phyloP scores from a whole-genome alignment of 495 filamentous ascomycete genomes.

The Neurospora sp. region DNA sequence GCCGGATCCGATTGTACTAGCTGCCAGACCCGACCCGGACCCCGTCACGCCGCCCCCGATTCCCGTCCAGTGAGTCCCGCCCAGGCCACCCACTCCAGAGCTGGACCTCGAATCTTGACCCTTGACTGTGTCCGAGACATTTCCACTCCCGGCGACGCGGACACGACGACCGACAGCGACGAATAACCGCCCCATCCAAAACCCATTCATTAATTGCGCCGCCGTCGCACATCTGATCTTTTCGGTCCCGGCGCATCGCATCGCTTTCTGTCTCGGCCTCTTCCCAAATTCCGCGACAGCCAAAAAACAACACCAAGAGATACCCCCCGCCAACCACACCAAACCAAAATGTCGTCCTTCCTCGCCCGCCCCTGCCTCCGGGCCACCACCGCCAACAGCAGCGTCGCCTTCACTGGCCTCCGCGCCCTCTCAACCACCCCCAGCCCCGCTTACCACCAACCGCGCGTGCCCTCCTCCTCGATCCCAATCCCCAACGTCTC shows the following conservation, averaged over 20 bases:
- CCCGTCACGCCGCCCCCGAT: background rate
- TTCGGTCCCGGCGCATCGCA: background rate
- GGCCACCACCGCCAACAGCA: constrained; percentile 5
- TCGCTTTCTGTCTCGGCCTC: background rate
- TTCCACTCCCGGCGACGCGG: background rate
- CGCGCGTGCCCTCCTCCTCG: constrained; percentile 23
- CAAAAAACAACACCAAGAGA: background rate
- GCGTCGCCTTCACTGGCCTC: background rate
- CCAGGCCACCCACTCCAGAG: background rate
- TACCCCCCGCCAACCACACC: constrained; percentile 9
- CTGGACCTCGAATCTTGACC: background rate
- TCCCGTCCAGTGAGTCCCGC: background rate
- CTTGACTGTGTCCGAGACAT: background rate
- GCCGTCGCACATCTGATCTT: background rate
- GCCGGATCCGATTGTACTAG: background rate
- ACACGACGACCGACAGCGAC: background rate
- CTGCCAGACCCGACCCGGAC: background rate
- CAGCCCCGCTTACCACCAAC: constrained; percentile 2
- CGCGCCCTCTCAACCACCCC: background rate
- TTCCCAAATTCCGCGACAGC: background rate
- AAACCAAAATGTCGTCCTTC: constrained; percentile 3
- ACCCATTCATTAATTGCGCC: background rate
- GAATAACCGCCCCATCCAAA: background rate
- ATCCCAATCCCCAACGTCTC: constrained; percentile 34
- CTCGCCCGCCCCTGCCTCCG: constrained; percentile 13